phyloP scores from a whole-genome alignment of 768 basidiomycete species.

The Lactarius hengduanensis region DNA sequence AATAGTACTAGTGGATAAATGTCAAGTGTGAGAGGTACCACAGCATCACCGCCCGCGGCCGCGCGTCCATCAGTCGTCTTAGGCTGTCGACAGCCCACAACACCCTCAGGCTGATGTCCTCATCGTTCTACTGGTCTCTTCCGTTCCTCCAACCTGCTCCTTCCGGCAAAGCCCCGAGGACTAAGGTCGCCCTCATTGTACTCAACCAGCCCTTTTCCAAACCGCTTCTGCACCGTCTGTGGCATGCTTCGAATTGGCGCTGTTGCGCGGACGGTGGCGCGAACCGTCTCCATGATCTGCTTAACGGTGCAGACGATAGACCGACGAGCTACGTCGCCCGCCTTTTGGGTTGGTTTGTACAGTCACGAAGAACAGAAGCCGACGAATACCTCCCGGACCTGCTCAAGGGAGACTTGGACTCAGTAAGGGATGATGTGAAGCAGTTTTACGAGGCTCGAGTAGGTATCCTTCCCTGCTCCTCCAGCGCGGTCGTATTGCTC shows the following conservation, averaged over 20 bases:
- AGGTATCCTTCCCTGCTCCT: conserved; percentile 25
- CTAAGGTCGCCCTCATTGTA: conserved; percentile 64
- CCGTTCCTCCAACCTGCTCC: conserved; percentile 18
- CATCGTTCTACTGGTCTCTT: conserved; percentile 17
- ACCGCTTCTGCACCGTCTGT: conserved; percentile 61
- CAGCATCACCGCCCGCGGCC: not conserved
- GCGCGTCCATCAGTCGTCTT: not conserved
- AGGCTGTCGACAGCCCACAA: not conserved
- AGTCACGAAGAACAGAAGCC: conserved; percentile 31
- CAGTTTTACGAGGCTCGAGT: conserved; percentile 65
- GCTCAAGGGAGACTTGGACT: conserved; percentile 95
- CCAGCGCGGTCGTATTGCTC: not conserved
- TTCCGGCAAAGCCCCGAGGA: not conserved
- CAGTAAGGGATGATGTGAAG: conserved; percentile 71
- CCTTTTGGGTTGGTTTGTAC: conserved; percentile 4
- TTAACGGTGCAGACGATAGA: conserved; percentile 8
- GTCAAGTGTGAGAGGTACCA: not conserved
- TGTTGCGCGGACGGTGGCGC: conserved; percentile 61
- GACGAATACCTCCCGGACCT: conserved; percentile 70
- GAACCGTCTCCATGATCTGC: conserved; percentile 61
- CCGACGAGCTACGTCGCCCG: conserved; percentile 2
- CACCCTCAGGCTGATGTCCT: conserved; percentile 10
- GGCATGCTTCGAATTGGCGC: conserved; percentile 33
- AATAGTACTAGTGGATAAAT: not conserved
- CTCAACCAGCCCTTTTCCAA: conserved; percentile 85